A percentile compares a stretch with the other conserved stretches of the same genome.
Conservation (phyloP, 179 eudicot genomes). For the Camellia oleifera region DNA sequence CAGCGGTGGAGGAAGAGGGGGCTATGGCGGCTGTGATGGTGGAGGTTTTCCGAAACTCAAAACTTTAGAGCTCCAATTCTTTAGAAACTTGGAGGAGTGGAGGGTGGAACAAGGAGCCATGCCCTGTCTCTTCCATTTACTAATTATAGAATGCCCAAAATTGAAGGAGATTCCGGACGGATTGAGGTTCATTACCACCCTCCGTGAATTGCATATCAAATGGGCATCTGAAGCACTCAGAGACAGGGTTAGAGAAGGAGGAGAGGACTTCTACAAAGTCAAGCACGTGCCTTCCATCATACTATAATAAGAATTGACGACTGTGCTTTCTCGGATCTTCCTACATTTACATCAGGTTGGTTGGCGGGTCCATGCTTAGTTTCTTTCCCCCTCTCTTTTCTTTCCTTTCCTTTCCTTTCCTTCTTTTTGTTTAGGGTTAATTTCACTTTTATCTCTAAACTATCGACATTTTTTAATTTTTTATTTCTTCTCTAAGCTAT, state of each 20-base stretch:
- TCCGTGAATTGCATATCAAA: constrained; percentile 21
- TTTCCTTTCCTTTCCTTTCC: neutral
- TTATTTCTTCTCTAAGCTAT: no score
- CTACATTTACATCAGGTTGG: no score
- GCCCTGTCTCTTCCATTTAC: constrained; percentile 22
- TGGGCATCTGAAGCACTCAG: constrained; percentile 23
- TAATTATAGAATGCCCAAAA: neutral
- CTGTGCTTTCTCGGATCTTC: no score
- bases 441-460: no score
- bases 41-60: constrained; percentile 33
- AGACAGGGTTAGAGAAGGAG: constrained; percentile 12
- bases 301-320: no score
- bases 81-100: constrained; percentile 20
- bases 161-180: constrained; percentile 30
- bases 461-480: no score
- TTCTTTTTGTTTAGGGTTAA: no score
- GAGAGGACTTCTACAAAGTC: constrained; percentile 24
- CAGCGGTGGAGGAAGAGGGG: no score
- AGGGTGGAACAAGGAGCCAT: constrained; percentile 31
- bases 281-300: constrained; percentile 20
- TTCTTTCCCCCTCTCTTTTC: neutral
- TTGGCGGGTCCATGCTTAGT: no score
- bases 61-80: neutral
- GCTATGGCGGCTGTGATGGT: neutral
- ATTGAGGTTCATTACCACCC: constrained; percentile 18